These are phyloP conservation scores for Macrophomina tecta DNA, from an alignment of 2,329 filamentous ascomycete species.

Conservation along the genomic window DNA sequence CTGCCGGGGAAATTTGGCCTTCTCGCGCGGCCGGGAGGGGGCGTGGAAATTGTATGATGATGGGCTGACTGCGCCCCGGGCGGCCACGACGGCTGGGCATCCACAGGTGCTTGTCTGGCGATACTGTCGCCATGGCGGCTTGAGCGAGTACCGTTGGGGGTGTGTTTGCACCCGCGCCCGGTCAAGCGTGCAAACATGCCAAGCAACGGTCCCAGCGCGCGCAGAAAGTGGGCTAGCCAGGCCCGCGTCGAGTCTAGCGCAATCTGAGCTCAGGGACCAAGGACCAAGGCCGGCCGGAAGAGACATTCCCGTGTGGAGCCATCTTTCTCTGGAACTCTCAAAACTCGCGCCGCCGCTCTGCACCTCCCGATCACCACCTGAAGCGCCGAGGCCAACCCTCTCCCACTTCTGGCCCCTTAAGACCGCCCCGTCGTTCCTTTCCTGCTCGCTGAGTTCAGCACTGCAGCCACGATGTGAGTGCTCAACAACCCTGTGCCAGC, in stretches of 20 bases:
- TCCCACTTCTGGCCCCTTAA: conserved; percentile 11
- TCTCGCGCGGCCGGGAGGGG: conserved; percentile 1
- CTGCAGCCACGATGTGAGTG: conserved; percentile 6
- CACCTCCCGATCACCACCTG: conserved; percentile 5
- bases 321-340: conserved; percentile 1
- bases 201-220: conserved; percentile 4
- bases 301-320: conserved; percentile 10
- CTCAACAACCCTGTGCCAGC: neutral
- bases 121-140: conserved; percentile 23
- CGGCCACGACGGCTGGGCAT: neutral
- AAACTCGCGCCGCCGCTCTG: conserved; percentile 7
- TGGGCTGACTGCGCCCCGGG: conserved; percentile 18
- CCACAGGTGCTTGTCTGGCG: conserved; percentile 22
- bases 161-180: conserved; percentile 12
- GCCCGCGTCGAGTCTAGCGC: conserved; percentile 1
- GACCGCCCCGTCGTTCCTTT: neutral
- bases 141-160: neutral
- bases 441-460: conserved; percentile 12
- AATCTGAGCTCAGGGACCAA: conserved; percentile 18
- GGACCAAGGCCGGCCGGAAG: neutral
- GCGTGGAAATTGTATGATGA: conserved; percentile 24
- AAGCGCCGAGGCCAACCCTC: conserved; percentile 12
- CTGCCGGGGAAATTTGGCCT: conserved; percentile 22
- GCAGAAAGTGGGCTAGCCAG: neutral
- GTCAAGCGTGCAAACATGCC: conserved; percentile 17